Percentiles rank a stretch among this genome's conserved stretches.
Evolutionary conservation across 345 rosid species (phyloP).

Genomic region (Corchorus capsularis): DNA sequence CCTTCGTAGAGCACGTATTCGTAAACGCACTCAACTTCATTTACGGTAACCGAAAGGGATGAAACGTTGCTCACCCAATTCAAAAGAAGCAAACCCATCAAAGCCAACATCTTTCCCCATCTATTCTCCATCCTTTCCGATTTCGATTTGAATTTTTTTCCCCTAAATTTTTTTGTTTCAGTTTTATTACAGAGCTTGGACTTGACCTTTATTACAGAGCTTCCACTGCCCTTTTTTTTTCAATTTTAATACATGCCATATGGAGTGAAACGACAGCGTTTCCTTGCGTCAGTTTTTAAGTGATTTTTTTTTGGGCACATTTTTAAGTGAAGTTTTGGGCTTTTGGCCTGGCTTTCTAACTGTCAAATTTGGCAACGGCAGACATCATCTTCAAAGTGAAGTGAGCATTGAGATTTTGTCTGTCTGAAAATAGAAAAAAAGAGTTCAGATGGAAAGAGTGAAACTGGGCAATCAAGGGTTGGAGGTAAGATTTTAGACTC

Average conservation of each 20-base stretch:
- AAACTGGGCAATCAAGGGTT: conserved; percentile 20
- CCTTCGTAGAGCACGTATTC: conserved; percentile 95
- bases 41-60: conserved; percentile 86
- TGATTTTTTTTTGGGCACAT: too few species aligned
- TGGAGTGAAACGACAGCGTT: neutral
- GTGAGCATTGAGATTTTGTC: neutral
- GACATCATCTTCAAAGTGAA: neutral
- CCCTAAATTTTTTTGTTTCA: neutral
- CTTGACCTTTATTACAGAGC: neutral
- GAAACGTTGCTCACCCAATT: conserved; percentile 46
- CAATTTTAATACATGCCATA: neutral
- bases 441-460: conserved; percentile 9
- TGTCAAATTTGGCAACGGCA: too few species aligned
- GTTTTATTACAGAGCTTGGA: too few species aligned
- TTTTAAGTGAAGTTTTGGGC: neutral
- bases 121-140: conserved; percentile 40
- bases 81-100: conserved; percentile 40
- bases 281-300: too few species aligned
- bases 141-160: neutral
- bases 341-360: too few species aligned
- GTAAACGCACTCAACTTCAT: conserved; percentile 83
- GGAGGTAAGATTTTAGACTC: conserved; percentile 12
- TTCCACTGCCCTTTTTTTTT: neutral
- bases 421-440: conserved; percentile 28
- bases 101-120: conserved; percentile 35